Percentiles rank a stretch among this genome's conserved stretches.
Conservation (phyloP, 805 yeast species). For the Candida boidinii region DNA sequence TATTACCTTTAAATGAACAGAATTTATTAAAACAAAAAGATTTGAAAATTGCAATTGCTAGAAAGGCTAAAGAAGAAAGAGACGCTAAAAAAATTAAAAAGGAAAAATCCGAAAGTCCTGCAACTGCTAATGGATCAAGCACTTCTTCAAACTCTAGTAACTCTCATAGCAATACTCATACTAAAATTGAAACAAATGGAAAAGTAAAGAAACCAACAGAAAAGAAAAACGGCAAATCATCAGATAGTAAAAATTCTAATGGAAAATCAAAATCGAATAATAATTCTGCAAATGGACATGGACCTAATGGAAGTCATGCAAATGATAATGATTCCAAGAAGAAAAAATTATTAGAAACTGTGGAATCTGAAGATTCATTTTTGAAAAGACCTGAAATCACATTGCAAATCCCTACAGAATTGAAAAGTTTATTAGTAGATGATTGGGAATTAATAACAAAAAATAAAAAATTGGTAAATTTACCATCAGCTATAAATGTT, state of each 20-base stretch:
- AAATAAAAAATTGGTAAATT: slow-evolving; percentile 56
- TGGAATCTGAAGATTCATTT: slow-evolving; percentile 21
- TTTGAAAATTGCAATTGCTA: slow-evolving; percentile 41
- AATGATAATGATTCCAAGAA: background rate
- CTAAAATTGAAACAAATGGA: background rate
- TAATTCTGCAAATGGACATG: background rate
- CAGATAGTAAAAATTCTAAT: background rate
- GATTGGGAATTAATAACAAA: slow-evolving; percentile 93
- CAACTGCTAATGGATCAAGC: too few relatives aligned
- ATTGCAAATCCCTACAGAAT: slow-evolving; percentile 50
- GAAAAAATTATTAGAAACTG: slow-evolving; percentile 2
- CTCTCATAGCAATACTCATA: background rate
- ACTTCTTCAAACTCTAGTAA: too few relatives aligned
- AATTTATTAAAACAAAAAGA: slow-evolving; percentile 57
- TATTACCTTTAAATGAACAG: slow-evolving; percentile 61
- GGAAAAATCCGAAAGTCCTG: slow-evolving; percentile 4
- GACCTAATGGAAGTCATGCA: background rate
- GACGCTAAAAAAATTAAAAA: slow-evolving; percentile 6
- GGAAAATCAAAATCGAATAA: background rate
- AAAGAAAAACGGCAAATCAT: background rate
- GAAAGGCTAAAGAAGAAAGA: slow-evolving; percentile 15
- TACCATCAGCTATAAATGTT: slow-evolving; percentile 47
- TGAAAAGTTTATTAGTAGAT: slow-evolving; percentile 70
- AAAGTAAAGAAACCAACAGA: background rate
- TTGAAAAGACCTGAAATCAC: slow-evolving; percentile 38